These are phyloP conservation scores for Botryotinia calthae DNA, from an alignment of 2,329 filamentous ascomycete species.

Conservation along the genomic window DNA sequence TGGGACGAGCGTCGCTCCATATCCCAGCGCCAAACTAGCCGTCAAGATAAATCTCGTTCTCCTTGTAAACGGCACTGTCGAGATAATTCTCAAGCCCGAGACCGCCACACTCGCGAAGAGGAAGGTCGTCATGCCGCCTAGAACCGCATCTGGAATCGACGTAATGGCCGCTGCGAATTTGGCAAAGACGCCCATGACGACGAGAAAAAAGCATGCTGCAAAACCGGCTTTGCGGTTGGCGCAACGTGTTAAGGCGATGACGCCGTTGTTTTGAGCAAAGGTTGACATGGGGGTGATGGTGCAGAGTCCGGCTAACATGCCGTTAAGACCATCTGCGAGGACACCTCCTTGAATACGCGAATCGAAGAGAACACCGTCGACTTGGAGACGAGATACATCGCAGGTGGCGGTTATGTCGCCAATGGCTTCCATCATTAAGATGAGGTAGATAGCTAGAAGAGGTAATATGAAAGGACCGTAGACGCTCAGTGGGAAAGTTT, in stretches of 20 bases:
- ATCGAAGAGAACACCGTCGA: constrained; percentile 70
- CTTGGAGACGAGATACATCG: constrained; percentile 73
- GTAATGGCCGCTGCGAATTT: constrained; percentile 81
- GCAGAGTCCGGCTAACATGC: constrained; percentile 70
- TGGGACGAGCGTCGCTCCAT: constrained; percentile 64
- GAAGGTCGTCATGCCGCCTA: constrained; percentile 76
- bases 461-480: constrained; percentile 74
- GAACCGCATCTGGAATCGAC: constrained; percentile 65
- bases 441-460: constrained; percentile 66
- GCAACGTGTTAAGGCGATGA: constrained; percentile 77
- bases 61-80: constrained; percentile 68
- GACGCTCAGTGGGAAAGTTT: constrained; percentile 69
- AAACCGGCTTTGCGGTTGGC: constrained; percentile 80
- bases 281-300: constrained; percentile 79
- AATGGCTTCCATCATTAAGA: constrained; percentile 75
- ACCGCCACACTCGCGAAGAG: constrained; percentile 75
- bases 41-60: constrained; percentile 81
- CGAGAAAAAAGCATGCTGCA: constrained; percentile 71
- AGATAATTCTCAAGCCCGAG: constrained; percentile 74
- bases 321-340: constrained; percentile 73
- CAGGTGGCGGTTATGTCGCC: constrained; percentile 79
- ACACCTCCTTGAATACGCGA: constrained; percentile 77
- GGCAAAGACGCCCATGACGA: constrained; percentile 78
- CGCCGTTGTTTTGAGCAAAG: constrained; percentile 82
- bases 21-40: constrained; percentile 69